These are phyloP conservation scores for Luzula sylvatica DNA, from an alignment of 176 grass and related monocot genomes.

Conservation along the genomic window DNA sequence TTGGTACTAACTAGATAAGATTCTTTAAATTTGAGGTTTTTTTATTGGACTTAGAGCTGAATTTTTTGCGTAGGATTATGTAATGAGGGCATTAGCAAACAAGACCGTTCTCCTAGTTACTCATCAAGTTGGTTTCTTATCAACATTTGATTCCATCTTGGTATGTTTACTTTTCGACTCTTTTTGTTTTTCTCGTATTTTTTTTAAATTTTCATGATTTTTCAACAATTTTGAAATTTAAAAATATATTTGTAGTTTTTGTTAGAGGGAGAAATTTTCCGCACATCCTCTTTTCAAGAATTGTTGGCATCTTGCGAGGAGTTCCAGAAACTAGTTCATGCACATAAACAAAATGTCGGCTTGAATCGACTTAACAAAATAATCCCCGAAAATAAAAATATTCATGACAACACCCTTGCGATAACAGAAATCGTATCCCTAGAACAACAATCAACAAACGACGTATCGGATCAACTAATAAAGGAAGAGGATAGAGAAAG, in stretches of 20 bases:
- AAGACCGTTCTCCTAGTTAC: slow-evolving; percentile 84
- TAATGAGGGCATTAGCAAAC: slow-evolving; percentile 61
- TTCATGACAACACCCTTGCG: slow-evolving; percentile 23
- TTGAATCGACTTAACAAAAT: slow-evolving; percentile 32
- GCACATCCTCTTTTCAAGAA: slow-evolving; percentile 40
- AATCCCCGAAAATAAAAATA: slow-evolving; percentile 11
- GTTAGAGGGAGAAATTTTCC: slow-evolving; percentile 60
- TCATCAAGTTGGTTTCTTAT: slow-evolving; percentile 92
- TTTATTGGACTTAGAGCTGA: not conserved
- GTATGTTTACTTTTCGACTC: too few relatives aligned
- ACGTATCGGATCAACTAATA: slow-evolving; percentile 50
- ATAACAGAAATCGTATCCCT: slow-evolving; percentile 21
- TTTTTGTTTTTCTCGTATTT: too few relatives aligned
- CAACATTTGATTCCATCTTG: slow-evolving; percentile 63
- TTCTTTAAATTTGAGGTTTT: not conserved
- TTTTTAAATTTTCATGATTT: not conserved
- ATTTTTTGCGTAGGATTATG: slow-evolving; percentile 56
- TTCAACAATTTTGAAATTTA: not conserved
- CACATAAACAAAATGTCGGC: slow-evolving; percentile 52
- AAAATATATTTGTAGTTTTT: slow-evolving; percentile 44
- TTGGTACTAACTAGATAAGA: too few relatives aligned
- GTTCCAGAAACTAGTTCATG: slow-evolving; percentile 74
- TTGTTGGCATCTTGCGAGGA: slow-evolving; percentile 52
- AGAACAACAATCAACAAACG: slow-evolving; percentile 25
- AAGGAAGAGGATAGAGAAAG: slow-evolving; percentile 83